Conservation (phyloP, 768 basidiomycete species). For the Cyclocybe cylindracea region DNA sequence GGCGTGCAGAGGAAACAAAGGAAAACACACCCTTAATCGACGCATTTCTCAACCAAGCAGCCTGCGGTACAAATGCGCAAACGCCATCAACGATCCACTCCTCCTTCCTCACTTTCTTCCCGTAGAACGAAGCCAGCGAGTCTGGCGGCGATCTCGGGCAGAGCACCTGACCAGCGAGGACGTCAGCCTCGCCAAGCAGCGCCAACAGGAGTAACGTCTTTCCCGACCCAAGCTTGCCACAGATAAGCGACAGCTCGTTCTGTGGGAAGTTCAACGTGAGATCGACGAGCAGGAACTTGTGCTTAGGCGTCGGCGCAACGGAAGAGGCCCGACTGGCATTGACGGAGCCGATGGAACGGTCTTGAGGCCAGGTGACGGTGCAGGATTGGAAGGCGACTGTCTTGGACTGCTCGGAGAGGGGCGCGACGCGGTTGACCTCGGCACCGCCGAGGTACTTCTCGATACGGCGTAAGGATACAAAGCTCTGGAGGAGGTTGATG, state of each 20-base stretch:
- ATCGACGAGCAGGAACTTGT: conserved; percentile 82
- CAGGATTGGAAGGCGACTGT: conserved; percentile 74
- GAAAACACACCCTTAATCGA: conserved; percentile 32
- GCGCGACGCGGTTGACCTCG: conserved; percentile 68
- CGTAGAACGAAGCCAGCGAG: conserved; percentile 62
- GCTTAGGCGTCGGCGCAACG: conserved; percentile 68
- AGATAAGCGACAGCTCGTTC: conserved; percentile 80
- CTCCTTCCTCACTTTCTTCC: conserved; percentile 32
- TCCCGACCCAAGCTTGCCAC: conserved; percentile 88
- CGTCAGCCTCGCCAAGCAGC: conserved; percentile 85
- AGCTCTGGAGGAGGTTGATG: conserved; percentile 80
- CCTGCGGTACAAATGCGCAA: conserved; percentile 89
- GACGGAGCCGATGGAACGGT: conserved; percentile 38
- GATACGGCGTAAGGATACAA: conserved; percentile 87
- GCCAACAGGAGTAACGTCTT: conserved; percentile 79
- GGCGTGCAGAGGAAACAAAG: neutral
- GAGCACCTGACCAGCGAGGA: conserved; percentile 76
- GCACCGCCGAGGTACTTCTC: conserved; percentile 82
- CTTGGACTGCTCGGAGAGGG: conserved; percentile 55
- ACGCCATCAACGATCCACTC: conserved; percentile 79
- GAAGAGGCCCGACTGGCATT: conserved; percentile 50
- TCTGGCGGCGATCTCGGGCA: conserved; percentile 88
- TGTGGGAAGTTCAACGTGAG: conserved; percentile 75
- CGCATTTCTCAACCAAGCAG: conserved; percentile 74
- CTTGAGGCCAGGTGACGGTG: conserved; percentile 89